Evolutionary conservation across 1,284 basidiomycete species (phyloP).

Genomic region (Sporisorium graminicola): DNA sequence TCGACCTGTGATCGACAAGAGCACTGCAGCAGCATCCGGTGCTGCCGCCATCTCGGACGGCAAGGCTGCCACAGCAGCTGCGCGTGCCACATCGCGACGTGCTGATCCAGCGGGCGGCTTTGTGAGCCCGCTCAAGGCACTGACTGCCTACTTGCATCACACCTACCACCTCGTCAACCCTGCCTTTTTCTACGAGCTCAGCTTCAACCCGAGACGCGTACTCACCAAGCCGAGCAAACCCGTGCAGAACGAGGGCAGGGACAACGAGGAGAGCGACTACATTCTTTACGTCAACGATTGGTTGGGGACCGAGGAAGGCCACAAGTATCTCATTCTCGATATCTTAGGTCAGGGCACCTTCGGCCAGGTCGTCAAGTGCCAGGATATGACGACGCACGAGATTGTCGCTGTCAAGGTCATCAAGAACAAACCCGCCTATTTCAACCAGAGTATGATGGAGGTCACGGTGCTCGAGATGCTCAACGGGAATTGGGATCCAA

Average conservation of each 20-base stretch:
- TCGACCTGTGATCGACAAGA: conserved; percentile 58
- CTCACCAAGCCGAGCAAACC: conserved; percentile 69
- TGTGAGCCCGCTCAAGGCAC: conserved; percentile 68
- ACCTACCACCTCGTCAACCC: conserved; percentile 70
- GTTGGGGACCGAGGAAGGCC: conserved; percentile 68
- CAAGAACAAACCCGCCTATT: conserved; percentile 99
- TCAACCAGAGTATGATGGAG: conserved; percentile 99
- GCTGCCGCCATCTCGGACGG: conserved; percentile 52
- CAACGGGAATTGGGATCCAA: conserved; percentile 75
- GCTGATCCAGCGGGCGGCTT: conserved; percentile 67
- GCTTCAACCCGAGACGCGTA: conserved; percentile 68
- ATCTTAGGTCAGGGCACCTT: conserved; percentile 98
- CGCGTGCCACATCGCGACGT: conserved; percentile 46
- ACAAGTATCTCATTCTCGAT: conserved; percentile 94
- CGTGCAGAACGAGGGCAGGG: conserved; percentile 67
- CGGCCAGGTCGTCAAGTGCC: conserved; percentile 99
- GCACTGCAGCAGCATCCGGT: conserved; percentile 37
- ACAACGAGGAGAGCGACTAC: conserved; percentile 69
- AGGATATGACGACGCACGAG: conserved; percentile 98
- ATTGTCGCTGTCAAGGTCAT: conserved; percentile 99
- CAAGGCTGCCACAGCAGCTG: conserved; percentile 50
- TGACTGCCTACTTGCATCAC: conserved; percentile 68
- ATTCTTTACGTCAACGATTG: conserved; percentile 70
- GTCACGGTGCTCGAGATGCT: conserved; percentile 93
- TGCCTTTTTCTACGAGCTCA: conserved; percentile 68